Conservation (phyloP, 2,329 filamentous ascomycete genomes). For the Dissoconium aciculare region DNA sequence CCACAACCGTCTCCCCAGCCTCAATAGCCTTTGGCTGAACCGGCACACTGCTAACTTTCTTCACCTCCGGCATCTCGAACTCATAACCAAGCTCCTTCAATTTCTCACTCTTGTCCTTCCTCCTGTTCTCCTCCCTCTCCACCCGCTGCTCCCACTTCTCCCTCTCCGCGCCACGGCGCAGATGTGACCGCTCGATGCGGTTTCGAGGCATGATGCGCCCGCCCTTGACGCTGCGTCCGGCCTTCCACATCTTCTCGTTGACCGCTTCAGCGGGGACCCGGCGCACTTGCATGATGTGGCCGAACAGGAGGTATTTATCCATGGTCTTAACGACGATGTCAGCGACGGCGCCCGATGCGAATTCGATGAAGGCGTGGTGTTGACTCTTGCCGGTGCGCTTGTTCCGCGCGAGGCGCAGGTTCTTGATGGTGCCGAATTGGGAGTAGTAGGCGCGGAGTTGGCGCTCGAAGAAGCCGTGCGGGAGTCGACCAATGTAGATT, state of each 20-base stretch:
- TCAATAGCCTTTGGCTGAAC: constrained; percentile 26
- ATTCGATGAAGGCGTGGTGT: constrained; percentile 93
- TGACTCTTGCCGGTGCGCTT: constrained; percentile 80
- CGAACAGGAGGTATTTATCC: constrained; percentile 94
- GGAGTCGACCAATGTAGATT: constrained; percentile 79
- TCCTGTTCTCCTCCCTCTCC: constrained; percentile 54
- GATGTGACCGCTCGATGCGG: constrained; percentile 61
- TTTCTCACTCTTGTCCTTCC: constrained; percentile 54
- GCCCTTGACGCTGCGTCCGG: constrained; percentile 39
- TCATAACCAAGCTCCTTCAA: constrained; percentile 73
- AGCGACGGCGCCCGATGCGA: constrained; percentile 60
- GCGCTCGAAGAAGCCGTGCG: constrained; percentile 92
- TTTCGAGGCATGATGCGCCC: constrained; percentile 77
- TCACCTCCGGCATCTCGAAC: constrained; percentile 59
- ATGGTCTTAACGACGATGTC: constrained; percentile 89
- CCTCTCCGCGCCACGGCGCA: constrained; percentile 59
- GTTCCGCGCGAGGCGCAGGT: constrained; percentile 75
- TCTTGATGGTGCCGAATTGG: constrained; percentile 75
- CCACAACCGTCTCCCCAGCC: constrained; percentile 19
- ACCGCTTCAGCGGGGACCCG: constrained; percentile 61
- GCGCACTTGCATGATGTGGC: constrained; percentile 82
- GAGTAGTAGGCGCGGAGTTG: constrained; percentile 88
- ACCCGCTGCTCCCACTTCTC: constrained; percentile 67
- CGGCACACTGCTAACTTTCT: constrained; percentile 42
- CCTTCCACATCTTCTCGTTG: constrained; percentile 73